phyloP scores from a whole-genome alignment of 345 rosid genomes.

The thale cress (Arabidopsis thaliana) region TAIR10.1 NC_003070.9:3669001-3669500 shows the following conservation, averaged over 20 bases:
- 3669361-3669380: neutral
- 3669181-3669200: conserved; percentile 61
- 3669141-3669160: conserved; percentile 52
- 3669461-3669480: neutral
- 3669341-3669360: too few relatives aligned
- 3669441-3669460: neutral
- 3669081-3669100: conserved; percentile 69
- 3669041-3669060: conserved; percentile 54
- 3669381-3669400: neutral
- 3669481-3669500: neutral
- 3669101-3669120: conserved; percentile 61
- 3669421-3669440: neutral
- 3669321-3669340: conserved; percentile 6
- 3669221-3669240: conserved; percentile 80
- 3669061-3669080: conserved; percentile 61
- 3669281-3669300: conserved; percentile 69
- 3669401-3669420: neutral
- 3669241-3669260: conserved; percentile 65
- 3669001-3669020: conserved; percentile 69
- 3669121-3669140: conserved; percentile 73
- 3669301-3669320: conserved; percentile 77
- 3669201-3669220: conserved; percentile 67
- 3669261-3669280: conserved; percentile 54
- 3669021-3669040: conserved; percentile 55
- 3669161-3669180: conserved; percentile 62